Base-by-base conservation (phyloP, 2,329 filamentous ascomycete species). In the Beauveria caledonica region DNA sequence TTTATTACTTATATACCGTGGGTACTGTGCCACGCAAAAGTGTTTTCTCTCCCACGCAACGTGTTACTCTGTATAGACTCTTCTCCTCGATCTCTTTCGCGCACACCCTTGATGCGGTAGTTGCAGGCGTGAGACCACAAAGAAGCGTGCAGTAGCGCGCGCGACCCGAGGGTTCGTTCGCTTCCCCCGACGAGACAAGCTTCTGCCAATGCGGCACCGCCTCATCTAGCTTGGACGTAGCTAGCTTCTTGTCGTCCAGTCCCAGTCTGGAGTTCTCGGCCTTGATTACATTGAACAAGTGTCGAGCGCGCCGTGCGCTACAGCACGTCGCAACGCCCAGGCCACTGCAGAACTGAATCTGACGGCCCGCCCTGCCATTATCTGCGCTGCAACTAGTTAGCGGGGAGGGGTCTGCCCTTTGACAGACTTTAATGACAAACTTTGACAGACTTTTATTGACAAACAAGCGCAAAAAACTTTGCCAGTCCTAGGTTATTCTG, bases 21-120 rank as follows among this genome's bases (percentile, higher is more conserved):
- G 57, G 49, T 49, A 49, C 45, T 46, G 23, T 59, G 57, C 11
- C 40, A 52, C 25, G 6, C 9, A n/a, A 21, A 25, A 3, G 23
- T 29, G n/a, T 25, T 17, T 5, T 5, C 36, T 49, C 29, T 23
- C 45, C 33, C 25, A 36, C 56, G 57, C 57, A 59, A 59, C 57
- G 57, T 59, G 48, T 46, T 59, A 53, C n/a, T n/a, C n/a, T n/a
- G n/a, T 59, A 44, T 53, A 52, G 49, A n/a, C n/a, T n/a, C 17
- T 51, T 42, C 23, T 50, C 36, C 27, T 40, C 6, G 29, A 25
- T 23, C 33, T 48, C 53, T 50, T 6, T 42, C 8, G 33, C 33
- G 15, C 5, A 13, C 33, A 15, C 15, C 56, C 23, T 58, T 10
- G 25, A 56, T 23, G 13, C 7, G 56, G 46, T 25, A 58, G 21